A percentile compares a stretch with the other conserved stretches of the same genome.
These are phyloP conservation scores for Stagonosporopsis tanaceti DNA, from an alignment of 2,329 filamentous ascomycete genomes.

Conservation along the genomic window DNA sequence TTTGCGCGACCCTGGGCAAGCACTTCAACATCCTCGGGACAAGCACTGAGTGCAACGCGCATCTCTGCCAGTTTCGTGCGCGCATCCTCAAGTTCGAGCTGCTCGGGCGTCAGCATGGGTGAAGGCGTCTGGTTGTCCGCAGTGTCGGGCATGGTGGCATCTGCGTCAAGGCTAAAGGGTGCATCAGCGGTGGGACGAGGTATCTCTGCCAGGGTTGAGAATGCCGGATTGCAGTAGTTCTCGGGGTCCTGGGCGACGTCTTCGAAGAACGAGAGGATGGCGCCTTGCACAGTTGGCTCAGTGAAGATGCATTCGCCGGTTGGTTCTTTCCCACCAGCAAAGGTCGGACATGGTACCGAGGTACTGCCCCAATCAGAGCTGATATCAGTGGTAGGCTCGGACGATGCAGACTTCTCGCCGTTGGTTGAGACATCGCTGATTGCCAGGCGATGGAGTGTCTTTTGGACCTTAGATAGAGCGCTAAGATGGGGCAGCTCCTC, in stretches of 20 bases:
- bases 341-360: constrained; percentile 56
- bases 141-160: constrained; percentile 1
- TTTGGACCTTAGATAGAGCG: constrained; percentile 10
- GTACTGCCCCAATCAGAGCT: constrained; percentile 21
- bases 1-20: constrained; percentile 28
- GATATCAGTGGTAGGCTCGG: background rate
- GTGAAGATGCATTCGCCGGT: constrained; percentile 69
- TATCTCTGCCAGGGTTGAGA: constrained; percentile 21
- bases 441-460: constrained; percentile 19
- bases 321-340: constrained; percentile 69
- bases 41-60: constrained; percentile 29
- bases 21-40: constrained; percentile 23
- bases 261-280: constrained; percentile 69
- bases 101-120: constrained; percentile 28
- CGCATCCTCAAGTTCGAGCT: constrained; percentile 27
- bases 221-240: constrained; percentile 44
- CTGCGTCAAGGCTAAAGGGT: constrained; percentile 23
- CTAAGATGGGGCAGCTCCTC: constrained; percentile 13
- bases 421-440: background rate
- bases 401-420: background rate
- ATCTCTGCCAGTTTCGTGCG: constrained; percentile 23
- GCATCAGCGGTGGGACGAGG: constrained; percentile 28
- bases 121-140: constrained; percentile 4
- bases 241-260: constrained; percentile 59
- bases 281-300: constrained; percentile 57